These are phyloP conservation scores for Grosmannia serpens DNA, from an alignment of 2,329 filamentous ascomycete genomes.

Conservation along the genomic window DNA sequence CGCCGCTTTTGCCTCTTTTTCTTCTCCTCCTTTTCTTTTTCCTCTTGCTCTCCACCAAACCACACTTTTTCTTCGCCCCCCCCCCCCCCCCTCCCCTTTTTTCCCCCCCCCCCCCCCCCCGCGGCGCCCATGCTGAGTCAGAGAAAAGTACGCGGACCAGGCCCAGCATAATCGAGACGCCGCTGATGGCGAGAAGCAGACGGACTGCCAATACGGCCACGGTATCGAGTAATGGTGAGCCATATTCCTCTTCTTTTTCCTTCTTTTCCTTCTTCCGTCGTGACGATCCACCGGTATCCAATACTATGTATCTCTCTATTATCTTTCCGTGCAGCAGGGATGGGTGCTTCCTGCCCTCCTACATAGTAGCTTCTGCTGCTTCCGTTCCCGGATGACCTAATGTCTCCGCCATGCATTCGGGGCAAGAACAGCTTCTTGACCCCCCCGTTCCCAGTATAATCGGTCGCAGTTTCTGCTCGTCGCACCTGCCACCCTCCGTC, in stretches of 20 bases:
- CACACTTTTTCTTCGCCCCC: not conserved
- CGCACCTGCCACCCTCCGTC: not conserved
- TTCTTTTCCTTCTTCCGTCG: not conserved
- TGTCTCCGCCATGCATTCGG: not conserved
- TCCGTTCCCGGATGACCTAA: not conserved
- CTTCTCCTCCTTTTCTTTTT: not conserved
- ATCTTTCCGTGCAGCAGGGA: not conserved
- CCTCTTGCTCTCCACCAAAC: not conserved
- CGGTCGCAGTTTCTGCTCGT: not conserved
- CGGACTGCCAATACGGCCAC: constrained; percentile 2
- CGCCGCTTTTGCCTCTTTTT: too few relatives aligned
- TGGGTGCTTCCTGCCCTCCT: not conserved
- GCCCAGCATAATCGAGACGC: not conserved
- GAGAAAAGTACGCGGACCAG: not conserved
- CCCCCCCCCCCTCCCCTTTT: not conserved
- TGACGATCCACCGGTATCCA: not conserved
- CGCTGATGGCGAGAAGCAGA: constrained; percentile 6
- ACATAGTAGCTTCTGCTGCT: not conserved
- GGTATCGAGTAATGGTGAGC: constrained; percentile 5
- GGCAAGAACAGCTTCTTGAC: not conserved
- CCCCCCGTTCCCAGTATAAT: not conserved
- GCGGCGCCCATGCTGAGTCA: constrained; percentile 7
- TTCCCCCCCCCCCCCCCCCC: not conserved
- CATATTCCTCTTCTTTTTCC: not conserved
- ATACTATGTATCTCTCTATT: too few relatives aligned